Base-by-base conservation (phyloP, 2,329 filamentous ascomycete species). In the Penicillium sp. region DNA sequence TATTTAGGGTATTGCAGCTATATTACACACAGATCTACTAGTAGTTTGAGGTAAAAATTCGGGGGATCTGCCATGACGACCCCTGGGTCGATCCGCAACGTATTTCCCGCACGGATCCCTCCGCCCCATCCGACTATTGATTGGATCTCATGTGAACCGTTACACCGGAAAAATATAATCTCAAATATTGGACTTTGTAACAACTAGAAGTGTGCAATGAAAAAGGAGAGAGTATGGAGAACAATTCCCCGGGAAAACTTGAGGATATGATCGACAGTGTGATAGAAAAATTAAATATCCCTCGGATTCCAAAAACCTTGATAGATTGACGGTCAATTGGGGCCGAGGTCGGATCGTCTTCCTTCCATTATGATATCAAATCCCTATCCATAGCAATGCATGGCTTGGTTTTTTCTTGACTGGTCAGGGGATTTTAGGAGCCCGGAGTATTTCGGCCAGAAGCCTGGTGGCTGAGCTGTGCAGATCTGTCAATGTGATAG, bases 91-190 rank as follows among this genome's bases (percentile, higher is more conserved):
- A 67, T 67, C 63, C 57, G 53, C 58, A 63, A 58, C 56, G 54
- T 50, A 54, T 43, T 33, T 57, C 19, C 29, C 63, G 62, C 63
- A 63, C 59, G 61, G 65, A 62, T 61, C 64, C 52, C 59, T 51
- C 40, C 12, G 57, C 51, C 49, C 63, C 63, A 61, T 66, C 57
- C 31, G 54, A 67, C 63, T 66, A 67, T 63, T 63, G 60, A 64
- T 67, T 66, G 62, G 63, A 67, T 64, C 63, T 67, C 60, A 50
- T 37, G 57, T 61, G 60, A 62, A 62, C 65, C 64, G 64, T 68
- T 68, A 51, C 55, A 31, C 47, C 51, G 61, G 58, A 46, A 58
- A 46, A 58, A 50, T 12, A 48, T 46, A 60, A 63, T 63, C 63
- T 62, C 66, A 68, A 70, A 67, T 69, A 61, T 66, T 57, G 60